phyloP scores from a whole-genome alignment of 768 basidiomycete genomes.

The Mrakia blollopis region DNA sequence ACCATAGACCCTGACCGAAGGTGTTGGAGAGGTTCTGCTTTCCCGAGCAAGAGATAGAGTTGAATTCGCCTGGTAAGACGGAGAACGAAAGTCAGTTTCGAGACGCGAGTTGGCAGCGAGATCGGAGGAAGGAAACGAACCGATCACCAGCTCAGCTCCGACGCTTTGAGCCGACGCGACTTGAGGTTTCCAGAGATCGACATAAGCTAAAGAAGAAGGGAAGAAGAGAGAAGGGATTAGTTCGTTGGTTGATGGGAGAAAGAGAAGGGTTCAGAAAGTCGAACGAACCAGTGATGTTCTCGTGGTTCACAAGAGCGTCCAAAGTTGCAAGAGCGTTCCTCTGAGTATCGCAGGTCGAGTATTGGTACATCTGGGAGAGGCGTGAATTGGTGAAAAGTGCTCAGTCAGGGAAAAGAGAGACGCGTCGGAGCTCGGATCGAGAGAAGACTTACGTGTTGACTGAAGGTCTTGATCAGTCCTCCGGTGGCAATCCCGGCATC shows the following conservation, averaged over 20 bases:
- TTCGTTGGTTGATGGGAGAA: neutral
- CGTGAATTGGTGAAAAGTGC: neutral
- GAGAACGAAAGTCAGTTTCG: neutral
- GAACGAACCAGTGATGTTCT: constrained; percentile 40
- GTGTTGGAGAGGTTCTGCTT: constrained; percentile 45
- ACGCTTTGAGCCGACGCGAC: constrained; percentile 38
- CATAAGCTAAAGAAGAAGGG: constrained; percentile 33
- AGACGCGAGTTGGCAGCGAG: neutral
- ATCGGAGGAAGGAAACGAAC: neutral
- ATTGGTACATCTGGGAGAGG: constrained; percentile 43
- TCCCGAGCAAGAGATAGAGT: constrained; percentile 43
- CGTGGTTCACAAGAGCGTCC: constrained; percentile 43
- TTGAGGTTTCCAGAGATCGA: constrained; percentile 44
- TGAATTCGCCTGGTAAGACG: constrained; percentile 35
- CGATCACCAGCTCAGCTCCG: constrained; percentile 26
- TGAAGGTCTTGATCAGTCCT: constrained; percentile 5
- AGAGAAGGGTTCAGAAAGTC: neutral
- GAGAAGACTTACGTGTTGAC: constrained; percentile 5
- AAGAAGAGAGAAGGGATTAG: neutral
- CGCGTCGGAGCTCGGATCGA: neutral
- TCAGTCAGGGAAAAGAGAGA: neutral
- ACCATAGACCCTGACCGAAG: constrained; percentile 40
- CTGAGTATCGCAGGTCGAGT: constrained; percentile 44
- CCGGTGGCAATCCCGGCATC: constrained; percentile 45
- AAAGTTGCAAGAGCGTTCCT: constrained; percentile 42